Conservation (phyloP, 345 rosid species). For the Citrus cavaleriei region DNA sequence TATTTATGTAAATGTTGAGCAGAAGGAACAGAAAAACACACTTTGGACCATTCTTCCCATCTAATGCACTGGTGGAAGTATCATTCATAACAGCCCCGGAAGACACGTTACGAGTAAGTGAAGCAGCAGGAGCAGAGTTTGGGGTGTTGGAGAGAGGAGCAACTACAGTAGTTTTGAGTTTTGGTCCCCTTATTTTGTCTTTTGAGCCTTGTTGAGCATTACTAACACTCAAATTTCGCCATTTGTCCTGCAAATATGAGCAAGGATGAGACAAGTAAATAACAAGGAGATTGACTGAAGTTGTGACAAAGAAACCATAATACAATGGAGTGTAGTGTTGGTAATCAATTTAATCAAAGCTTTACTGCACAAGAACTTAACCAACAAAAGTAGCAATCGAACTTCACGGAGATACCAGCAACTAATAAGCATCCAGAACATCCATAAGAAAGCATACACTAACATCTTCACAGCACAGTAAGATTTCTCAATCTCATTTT, state of each 20-base stretch:
- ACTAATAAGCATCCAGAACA: background rate
- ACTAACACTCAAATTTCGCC: conserved; percentile 75
- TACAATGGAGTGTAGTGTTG: background rate
- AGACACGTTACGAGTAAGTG: conserved; percentile 27
- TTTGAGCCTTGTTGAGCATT: conserved; percentile 49
- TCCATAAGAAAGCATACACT: background rate
- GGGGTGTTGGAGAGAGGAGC: conserved; percentile 18
- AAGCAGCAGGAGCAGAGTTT: conserved; percentile 33
- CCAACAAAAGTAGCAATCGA: background rate
- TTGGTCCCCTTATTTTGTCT: conserved; percentile 48
- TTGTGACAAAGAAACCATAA: background rate
- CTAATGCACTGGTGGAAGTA: conserved; percentile 21
- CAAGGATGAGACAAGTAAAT: conserved; percentile 9
- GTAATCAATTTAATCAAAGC: background rate
- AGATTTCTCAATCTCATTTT: background rate
- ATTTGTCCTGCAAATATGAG: conserved; percentile 57
- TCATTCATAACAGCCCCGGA: conserved; percentile 25
- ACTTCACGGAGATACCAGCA: background rate
- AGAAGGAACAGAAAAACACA: conserved; percentile 12
- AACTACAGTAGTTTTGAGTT: conserved; percentile 26
- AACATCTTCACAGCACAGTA: background rate
- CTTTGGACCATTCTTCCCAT: conserved; percentile 39
- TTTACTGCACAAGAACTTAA: background rate
- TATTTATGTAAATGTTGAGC: background rate
- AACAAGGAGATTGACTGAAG: background rate